These are phyloP conservation scores for Aspergillus flavus DNA, from an alignment of 2,329 filamentous ascomycete species.

Conservation along the genomic window DNA sequence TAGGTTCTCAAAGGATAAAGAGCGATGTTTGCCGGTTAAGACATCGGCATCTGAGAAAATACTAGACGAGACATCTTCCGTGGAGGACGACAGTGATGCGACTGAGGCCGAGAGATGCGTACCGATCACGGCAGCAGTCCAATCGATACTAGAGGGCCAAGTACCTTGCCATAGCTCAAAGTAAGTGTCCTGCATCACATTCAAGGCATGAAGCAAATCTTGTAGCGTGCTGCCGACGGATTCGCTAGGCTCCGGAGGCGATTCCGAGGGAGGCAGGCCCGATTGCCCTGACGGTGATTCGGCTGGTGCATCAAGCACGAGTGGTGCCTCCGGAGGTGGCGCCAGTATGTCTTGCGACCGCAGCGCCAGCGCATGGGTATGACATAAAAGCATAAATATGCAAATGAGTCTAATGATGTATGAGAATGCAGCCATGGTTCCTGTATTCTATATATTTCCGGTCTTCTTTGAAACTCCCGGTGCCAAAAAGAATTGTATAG, in stretches of 20 bases:
- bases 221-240: constrained; percentile 30
- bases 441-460: not conserved
- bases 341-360: constrained; percentile 29
- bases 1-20: constrained; percentile 69
- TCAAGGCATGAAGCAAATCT: constrained; percentile 64
- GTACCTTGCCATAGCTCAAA: constrained; percentile 76
- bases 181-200: constrained; percentile 75
- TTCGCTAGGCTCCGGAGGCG: constrained; percentile 20
- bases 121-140: constrained; percentile 84
- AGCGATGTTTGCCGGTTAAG: constrained; percentile 7
- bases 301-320: constrained; percentile 13
- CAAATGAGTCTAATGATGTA: constrained; percentile 26
- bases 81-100: constrained; percentile 64
- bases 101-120: constrained; percentile 77
- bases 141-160: constrained; percentile 87
- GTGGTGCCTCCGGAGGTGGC: constrained; percentile 15
- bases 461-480: not conserved
- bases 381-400: constrained; percentile 23
- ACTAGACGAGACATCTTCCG: constrained; percentile 47
- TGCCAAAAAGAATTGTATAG: not conserved
- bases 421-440: constrained; percentile 13
- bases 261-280: constrained; percentile 14
- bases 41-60: constrained; percentile 25
- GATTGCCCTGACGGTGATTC: constrained; percentile 13
- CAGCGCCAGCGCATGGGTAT: constrained; percentile 35